Conservation (phyloP, 2,329 filamentous ascomycete species). For the Alternaria angustiovoidea region DNA sequence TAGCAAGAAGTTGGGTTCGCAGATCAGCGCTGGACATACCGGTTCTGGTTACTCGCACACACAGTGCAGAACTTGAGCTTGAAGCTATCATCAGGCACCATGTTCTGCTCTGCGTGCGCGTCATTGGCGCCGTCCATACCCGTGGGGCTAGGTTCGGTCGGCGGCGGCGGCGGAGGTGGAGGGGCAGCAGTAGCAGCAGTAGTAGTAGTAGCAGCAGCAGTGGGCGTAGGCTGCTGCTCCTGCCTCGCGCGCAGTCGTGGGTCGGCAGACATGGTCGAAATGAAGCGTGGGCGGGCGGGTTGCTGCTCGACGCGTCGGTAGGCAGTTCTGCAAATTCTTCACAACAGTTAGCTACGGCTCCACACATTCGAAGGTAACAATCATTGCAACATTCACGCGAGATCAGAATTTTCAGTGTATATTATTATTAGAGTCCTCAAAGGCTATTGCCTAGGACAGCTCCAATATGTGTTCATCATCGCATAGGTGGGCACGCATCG, state of each 20-base stretch:
- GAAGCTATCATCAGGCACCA: conserved; percentile 64
- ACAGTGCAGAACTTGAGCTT: conserved; percentile 98
- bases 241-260: conserved; percentile 60
- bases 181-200: conserved; percentile 53
- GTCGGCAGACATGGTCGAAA: conserved; percentile 50
- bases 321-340: conserved; percentile 35
- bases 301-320: conserved; percentile 6
- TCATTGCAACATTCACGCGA: conserved; percentile 25
- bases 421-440: conserved; percentile 59
- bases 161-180: conserved; percentile 58
- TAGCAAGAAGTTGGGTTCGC: conserved; percentile 11
- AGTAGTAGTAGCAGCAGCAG: conserved; percentile 19
- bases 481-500: conserved; percentile 21
- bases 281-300: background rate
- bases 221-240: conserved; percentile 49
- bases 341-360: conserved; percentile 31
- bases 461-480: conserved; percentile 76
- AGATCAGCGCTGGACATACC: conserved; percentile 63
- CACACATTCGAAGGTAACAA: conserved; percentile 4
- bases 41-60: conserved; percentile 98
- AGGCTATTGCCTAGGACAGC: conserved; percentile 70
- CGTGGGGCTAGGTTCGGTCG: conserved; percentile 47
- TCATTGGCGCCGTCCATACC: conserved; percentile 44
- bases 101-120: conserved; percentile 31
- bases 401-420: conserved; percentile 55